Conservation (phyloP, 371 early-diverging fungal genomes). For the Zopfochytrium polystomum region DNA sequence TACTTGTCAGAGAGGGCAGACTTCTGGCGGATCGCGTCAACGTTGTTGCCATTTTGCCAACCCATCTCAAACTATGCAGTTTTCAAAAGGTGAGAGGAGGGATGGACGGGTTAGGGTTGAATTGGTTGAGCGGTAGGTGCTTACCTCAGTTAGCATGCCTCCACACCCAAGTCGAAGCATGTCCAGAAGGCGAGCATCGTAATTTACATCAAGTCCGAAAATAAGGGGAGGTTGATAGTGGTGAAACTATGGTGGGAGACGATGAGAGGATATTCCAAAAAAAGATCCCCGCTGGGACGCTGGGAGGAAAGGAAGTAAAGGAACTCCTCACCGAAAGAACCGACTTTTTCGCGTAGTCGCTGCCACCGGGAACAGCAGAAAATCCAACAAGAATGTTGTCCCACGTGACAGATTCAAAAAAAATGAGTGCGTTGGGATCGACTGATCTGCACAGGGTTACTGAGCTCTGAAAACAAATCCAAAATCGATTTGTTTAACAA, state of each 20-base stretch:
- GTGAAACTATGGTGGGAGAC: no score
- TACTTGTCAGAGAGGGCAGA: constrained; percentile 6
- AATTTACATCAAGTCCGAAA: no score
- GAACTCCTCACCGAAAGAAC: constrained; percentile 21
- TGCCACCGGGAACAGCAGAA: constrained; percentile 49
- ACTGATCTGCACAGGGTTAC: constrained; percentile 39
- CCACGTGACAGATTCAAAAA: constrained; percentile 58
- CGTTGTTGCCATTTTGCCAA: constrained; percentile 10
- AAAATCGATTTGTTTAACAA: not conserved
- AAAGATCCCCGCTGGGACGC: no score
- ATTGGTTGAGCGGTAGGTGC: no score
- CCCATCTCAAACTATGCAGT: constrained; percentile 36
- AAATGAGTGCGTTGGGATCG: constrained; percentile 50
- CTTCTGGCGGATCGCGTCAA: constrained; percentile 3
- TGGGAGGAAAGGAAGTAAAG: no score
- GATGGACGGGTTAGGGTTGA: no score
- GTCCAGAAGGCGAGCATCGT: no score
- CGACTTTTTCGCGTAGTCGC: constrained; percentile 8
- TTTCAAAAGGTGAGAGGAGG: no score
- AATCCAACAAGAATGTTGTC: constrained; percentile 45
- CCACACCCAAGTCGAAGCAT: constrained; percentile 26
- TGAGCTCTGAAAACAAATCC: not conserved
- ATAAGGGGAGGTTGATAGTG: no score
- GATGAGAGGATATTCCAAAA: no score
- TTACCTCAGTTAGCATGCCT: constrained; percentile 30